Evolutionary conservation across 495 filamentous ascomycete genomes (phyloP).

Genomic region (Platismatia glauca): DNA sequence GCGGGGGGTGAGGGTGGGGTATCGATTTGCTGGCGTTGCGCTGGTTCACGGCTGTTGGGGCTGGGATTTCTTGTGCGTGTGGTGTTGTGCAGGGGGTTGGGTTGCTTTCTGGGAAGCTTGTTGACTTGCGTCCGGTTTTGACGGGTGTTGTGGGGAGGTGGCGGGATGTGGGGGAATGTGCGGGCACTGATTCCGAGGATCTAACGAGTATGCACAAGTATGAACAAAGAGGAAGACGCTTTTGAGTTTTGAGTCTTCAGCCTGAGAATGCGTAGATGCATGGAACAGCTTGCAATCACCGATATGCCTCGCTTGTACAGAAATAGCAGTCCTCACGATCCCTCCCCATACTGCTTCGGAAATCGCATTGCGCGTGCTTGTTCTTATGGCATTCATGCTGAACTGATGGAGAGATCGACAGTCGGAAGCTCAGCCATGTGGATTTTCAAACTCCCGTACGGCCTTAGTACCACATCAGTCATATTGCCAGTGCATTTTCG

Average conservation of each 20-base stretch:
- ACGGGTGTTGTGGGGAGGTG: too few species aligned
- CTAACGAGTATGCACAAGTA: background rate
- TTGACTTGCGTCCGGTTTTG: too few species aligned
- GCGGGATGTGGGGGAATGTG: too few species aligned
- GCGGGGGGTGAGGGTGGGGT: too few species aligned
- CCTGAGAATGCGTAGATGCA: background rate
- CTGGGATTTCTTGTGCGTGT: too few species aligned
- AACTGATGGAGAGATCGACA: conserved; percentile 11
- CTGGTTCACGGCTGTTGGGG: too few species aligned
- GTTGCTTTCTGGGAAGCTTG: too few species aligned
- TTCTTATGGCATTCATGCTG: background rate
- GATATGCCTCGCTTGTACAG: background rate
- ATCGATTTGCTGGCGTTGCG: too few species aligned
- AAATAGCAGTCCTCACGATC: background rate
- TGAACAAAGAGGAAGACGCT: background rate
- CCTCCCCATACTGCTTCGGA: background rate
- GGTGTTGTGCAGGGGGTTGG: too few species aligned
- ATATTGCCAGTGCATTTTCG: conserved; percentile 33
- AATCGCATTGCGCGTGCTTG: background rate
- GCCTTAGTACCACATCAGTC: conserved; percentile 40
- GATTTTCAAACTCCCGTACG: conserved; percentile 49
- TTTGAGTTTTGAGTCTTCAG: too few species aligned
- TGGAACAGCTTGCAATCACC: background rate
- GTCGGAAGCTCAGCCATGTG: conserved; percentile 51
- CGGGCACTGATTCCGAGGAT: background rate